Evolutionary conservation across 139 green algal genomes (phyloP).

Genomic region (Desmodesmus armatus): DNA sequence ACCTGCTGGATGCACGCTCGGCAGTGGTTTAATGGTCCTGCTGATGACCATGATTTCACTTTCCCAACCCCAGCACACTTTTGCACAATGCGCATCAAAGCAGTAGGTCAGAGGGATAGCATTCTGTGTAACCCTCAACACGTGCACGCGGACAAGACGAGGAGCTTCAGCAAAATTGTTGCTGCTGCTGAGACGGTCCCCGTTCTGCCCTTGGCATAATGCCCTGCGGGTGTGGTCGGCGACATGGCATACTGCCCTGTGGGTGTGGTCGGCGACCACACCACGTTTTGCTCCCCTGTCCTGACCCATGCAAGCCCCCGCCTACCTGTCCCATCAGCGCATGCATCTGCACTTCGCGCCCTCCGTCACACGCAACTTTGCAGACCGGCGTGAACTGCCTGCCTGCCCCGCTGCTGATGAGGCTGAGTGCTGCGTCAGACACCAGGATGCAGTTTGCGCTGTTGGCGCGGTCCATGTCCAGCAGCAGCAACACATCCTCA

Average conservation of each 20-base stretch:
- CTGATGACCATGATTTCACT: too few species aligned
- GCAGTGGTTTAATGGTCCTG: neutral
- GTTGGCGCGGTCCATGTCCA: slow-evolving; percentile 32
- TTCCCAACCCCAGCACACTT: too few species aligned
- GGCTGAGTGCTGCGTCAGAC: neutral
- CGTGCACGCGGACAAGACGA: too few species aligned
- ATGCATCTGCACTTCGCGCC: slow-evolving; percentile 3
- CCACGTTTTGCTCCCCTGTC: neutral
- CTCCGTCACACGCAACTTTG: neutral
- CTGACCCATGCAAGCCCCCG: neutral
- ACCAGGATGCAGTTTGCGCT: slow-evolving; percentile 41
- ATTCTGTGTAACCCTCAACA: neutral
- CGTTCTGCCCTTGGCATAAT: too few species aligned
- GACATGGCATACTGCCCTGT: neutral
- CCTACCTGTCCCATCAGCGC: neutral
- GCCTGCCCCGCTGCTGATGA: neutral
- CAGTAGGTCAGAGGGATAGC: neutral
- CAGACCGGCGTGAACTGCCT: slow-evolving; percentile 10
- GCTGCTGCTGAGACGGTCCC: neutral
- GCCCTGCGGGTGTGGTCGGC: too few species aligned
- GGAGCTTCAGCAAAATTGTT: neutral
- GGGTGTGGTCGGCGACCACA: neutral
- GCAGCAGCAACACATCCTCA: neutral
- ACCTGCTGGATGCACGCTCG: neutral
- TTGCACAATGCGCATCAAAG: too few species aligned